phyloP scores from a whole-genome alignment of 2,329 filamentous ascomycete species.

The Sclerotinia glacialis region DNA sequence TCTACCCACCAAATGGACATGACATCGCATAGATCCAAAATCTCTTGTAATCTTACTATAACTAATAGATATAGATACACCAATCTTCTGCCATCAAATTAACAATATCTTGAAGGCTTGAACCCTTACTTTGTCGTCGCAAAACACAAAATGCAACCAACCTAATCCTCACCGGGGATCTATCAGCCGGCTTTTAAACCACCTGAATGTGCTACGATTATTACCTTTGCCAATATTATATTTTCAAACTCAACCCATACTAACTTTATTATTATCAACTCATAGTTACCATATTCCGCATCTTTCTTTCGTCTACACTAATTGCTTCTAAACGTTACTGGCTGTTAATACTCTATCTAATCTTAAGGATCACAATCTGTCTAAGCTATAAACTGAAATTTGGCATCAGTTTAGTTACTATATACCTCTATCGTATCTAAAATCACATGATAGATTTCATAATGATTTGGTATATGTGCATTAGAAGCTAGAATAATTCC shows the following conservation, averaged over 20 bases:
- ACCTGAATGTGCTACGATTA: neutral
- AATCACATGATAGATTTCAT: constrained; percentile 13
- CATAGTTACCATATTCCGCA: neutral
- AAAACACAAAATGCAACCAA: too few relatives aligned
- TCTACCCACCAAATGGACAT: neutral
- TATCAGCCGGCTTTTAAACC: neutral
- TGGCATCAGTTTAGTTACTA: neutral
- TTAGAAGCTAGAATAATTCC: neutral
- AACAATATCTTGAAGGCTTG: neutral
- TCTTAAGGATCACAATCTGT: neutral
- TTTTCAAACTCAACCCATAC: neutral
- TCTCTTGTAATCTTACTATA: neutral
- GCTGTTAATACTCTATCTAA: neutral
- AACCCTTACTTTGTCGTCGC: too few relatives aligned
- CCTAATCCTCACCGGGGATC: neutral
- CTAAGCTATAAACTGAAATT: neutral
- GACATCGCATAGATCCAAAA: neutral
- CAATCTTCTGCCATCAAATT: too few relatives aligned
- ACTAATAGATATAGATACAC: neutral
- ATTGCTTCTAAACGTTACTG: neutral
- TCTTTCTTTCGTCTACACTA: neutral
- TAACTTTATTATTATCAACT: too few relatives aligned
- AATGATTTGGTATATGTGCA: neutral
- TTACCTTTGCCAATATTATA: neutral
- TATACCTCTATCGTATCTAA: neutral